Percentiles rank a stretch among this genome's conserved stretches.
Conservation (phyloP, 768 basidiomycete genomes). For the Pisolithus albus region DNA sequence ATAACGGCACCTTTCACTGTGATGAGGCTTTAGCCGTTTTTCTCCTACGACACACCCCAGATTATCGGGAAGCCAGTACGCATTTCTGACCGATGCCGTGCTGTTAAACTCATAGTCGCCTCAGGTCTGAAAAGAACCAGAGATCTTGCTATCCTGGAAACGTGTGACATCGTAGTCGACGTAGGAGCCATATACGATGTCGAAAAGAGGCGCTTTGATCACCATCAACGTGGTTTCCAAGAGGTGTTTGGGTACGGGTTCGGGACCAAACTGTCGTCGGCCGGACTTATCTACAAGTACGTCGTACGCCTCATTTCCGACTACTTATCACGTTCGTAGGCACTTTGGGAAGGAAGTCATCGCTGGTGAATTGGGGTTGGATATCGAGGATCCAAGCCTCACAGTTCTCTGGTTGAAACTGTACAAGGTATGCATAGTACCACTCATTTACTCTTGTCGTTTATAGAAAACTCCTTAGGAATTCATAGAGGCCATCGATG, state of each 20-base stretch:
- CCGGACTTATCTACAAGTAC: constrained; percentile 94
- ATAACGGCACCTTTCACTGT: constrained; percentile 94
- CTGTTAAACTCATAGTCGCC: constrained; percentile 1
- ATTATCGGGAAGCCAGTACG: constrained; percentile 71
- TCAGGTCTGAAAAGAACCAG: constrained; percentile 65
- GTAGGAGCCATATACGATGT: constrained; percentile 91
- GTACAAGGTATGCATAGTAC: constrained; percentile 56
- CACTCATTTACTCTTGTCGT: not conserved
- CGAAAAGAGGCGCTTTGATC: constrained; percentile 75
- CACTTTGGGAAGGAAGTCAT: constrained; percentile 90
- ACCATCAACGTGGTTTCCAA: constrained; percentile 90
- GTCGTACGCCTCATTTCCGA: constrained; percentile 16
- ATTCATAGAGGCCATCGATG: constrained; percentile 93
- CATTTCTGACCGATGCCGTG: constrained; percentile 1
- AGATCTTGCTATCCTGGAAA: constrained; percentile 61
- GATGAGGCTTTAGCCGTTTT: constrained; percentile 95
- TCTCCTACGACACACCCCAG: constrained; percentile 69
- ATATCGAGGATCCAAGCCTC: constrained; percentile 55
- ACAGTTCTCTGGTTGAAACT: constrained; percentile 79
- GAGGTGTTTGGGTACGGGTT: constrained; percentile 88
- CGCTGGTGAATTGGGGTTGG: constrained; percentile 46
- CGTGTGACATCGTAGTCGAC: constrained; percentile 93
- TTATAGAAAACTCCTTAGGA: constrained; percentile 41
- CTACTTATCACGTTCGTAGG: constrained; percentile 31
- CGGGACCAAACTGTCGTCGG: constrained; percentile 83